These are phyloP conservation scores for Ilex paraguariensis DNA, from an alignment of 305 asterid genomes.

Conservation along the genomic window DNA sequence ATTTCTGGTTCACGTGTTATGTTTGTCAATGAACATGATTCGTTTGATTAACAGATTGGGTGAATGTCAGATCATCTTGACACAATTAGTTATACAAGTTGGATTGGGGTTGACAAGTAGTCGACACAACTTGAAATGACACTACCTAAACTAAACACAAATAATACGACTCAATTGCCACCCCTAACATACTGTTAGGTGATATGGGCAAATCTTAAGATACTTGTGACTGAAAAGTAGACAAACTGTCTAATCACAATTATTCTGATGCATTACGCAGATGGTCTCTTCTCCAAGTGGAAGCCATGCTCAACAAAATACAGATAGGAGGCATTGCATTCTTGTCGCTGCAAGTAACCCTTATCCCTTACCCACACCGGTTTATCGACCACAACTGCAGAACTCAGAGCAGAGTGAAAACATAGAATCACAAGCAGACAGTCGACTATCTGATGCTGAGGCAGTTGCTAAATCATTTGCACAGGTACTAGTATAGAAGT, in stretches of 20 bases:
- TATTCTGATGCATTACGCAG: constrained; percentile 32
- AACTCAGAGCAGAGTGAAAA: constrained; percentile 54
- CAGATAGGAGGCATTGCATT: constrained; percentile 81
- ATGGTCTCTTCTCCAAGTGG: constrained; percentile 62
- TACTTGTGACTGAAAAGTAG: too few species aligned
- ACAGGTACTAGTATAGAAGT: constrained; percentile 44
- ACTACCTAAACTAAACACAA: too few species aligned
- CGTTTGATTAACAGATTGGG: too few species aligned
- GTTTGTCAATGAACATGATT: too few species aligned
- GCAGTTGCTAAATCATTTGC: constrained; percentile 77
- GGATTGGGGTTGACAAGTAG: too few species aligned
- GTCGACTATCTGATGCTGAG: constrained; percentile 77
- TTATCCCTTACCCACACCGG: constrained; percentile 81
- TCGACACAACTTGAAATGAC: too few species aligned
- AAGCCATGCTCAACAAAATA: constrained; percentile 58
- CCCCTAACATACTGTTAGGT: too few species aligned
- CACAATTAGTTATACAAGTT: too few species aligned
- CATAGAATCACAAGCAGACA: constrained; percentile 51
- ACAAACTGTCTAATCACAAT: not conserved
- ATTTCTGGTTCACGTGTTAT: too few species aligned
- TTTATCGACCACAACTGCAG: constrained; percentile 61
- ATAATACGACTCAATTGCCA: too few species aligned
- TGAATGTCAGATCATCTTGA: too few species aligned
- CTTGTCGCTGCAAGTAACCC: constrained; percentile 96
- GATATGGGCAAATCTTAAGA: too few species aligned